Base-by-base conservation (phyloP, 1,139 yeast species). In the Sugiyamaella japonica region DNA sequence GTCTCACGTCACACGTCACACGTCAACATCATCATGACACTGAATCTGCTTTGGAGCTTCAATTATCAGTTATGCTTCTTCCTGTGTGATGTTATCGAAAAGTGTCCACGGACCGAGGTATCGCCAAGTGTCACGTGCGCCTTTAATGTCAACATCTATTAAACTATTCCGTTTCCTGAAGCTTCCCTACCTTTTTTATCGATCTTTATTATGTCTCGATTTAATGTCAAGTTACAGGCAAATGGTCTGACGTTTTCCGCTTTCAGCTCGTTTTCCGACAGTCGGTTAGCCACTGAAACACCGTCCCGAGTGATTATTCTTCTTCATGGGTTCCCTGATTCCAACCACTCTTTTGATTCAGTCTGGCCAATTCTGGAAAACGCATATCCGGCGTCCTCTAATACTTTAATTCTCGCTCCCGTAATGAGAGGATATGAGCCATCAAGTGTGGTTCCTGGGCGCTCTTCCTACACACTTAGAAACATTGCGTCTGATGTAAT, bases 251-350 rank as follows among this genome's bases (percentile, higher is more conserved):
- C 38, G 10, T 53, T 53, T 31, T 31, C 43, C 7, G 53, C 56
- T 5, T 53, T 37, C 39, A 49, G 53, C 25, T 25, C 46, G 12
- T 53, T 31, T 28, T 25, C 45, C 15, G 40, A 37, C 20, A 25
- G 10, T 13, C 50, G 50, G 20, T 16, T 48, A 12, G 48, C 39
- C 3, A 20, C 29, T 7, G 44, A 32, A 29, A 25, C 47, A 9
- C 55, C 57, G 3, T 23, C 36, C 7, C 44, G 52, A 32, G 50
- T 62, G 25, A 51, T 65, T 15, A 37, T 65, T 12, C 57, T 65
- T 37, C 57, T 65, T 20, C 69, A 65, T 49, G 69, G 69, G 5
- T 65, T 65, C 53, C 69, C 69, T 1, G 69, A 65, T 52, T 52
- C 53, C 51, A 54, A 57, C 28, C 45, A 57, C 13, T 60, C 67